Evolutionary conservation across 1,139 yeast genomes (phyloP), one percentile per base, ranked within the genome.

Genomic region (Lodderomyces pseudojiufengensis): DNA sequence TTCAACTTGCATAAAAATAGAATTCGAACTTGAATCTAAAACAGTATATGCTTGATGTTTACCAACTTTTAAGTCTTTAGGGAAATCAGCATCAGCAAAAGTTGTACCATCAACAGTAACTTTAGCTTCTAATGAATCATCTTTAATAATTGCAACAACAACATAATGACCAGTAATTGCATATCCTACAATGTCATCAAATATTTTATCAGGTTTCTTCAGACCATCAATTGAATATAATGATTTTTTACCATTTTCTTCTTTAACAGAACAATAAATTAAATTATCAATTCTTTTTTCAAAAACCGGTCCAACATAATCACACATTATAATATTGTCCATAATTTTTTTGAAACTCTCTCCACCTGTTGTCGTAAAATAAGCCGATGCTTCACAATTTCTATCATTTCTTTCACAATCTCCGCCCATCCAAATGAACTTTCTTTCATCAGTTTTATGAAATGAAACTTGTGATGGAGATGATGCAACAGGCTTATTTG

Each of bases 1-100:
- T 1, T 96, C 84, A 6, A 88, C 84, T 55, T 88, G 97, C 63
- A 92, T 58, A 58, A 90, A 84, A 5, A 92, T 68, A 0, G 95
- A 77, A 25, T 84, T 78, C 0, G 90, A 73, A 26, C 74, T 73
- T 0, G 95, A 79, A 30, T 87, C 94, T 36, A 92, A 66, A 16
- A 92, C 73, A 0, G 97, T 88, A 56, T 86, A 90, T 0, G 96
- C 95, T 46, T 82, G 84, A 47, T 82, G 84, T 26, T 70, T 67
- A 32, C 73, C 75, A 14, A 81, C 78, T 22, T 70, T 60, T 48
- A 84, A 68, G 51, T 84, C 79, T 24, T 70, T 66, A 1, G 98
- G 98, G 59, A 88, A 83, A 38, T 73, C 70, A 0, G 95, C 95
- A 39, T 75, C 80, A 0, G 95, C 95, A 66, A 81, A 92, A 1